A percentile compares a stretch with the other conserved stretches of the same genome.
phyloP scores from a whole-genome alignment of 1,139 yeast species.

The Ashbya aceris region DNA sequence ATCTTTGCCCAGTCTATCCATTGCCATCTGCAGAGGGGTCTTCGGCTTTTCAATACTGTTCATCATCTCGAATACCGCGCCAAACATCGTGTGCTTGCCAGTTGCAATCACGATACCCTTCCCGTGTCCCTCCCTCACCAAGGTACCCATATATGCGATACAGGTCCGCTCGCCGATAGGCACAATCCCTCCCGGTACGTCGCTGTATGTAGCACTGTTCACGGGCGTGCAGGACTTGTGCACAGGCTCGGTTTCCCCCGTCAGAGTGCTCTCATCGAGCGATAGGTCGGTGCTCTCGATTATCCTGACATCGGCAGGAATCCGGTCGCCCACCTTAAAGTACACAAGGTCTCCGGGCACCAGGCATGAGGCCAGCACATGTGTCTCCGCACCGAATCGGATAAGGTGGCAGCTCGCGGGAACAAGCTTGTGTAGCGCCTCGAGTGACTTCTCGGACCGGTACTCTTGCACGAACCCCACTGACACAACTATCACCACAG shows the following conservation, averaged over 20 bases:
- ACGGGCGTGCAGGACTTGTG: slow-evolving; percentile 43
- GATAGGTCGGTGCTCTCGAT: slow-evolving; percentile 67
- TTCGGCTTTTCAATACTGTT: slow-evolving; percentile 87
- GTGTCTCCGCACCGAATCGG: slow-evolving; percentile 63
- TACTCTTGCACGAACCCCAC: slow-evolving; percentile 97
- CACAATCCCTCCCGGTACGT: slow-evolving; percentile 30
- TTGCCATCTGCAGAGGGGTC: slow-evolving; percentile 87
- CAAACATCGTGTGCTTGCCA: slow-evolving; percentile 81
- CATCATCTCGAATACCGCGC: slow-evolving; percentile 88
- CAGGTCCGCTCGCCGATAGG: slow-evolving; percentile 60
- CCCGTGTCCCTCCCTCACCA: slow-evolving; percentile 92
- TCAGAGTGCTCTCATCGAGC: slow-evolving; percentile 84
- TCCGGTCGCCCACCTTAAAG: slow-evolving; percentile 83
- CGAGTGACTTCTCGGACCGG: slow-evolving; percentile 84
- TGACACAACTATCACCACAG: slow-evolving; percentile 80
- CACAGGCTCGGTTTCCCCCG: slow-evolving; percentile 90
- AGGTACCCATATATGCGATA: slow-evolving; percentile 91
- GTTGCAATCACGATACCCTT: slow-evolving; percentile 89
- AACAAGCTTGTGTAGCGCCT: slow-evolving; percentile 81
- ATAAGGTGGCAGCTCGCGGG: slow-evolving; percentile 91
- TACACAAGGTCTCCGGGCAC: slow-evolving; percentile 94
- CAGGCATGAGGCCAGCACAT: slow-evolving; percentile 73
- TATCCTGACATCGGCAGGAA: slow-evolving; percentile 87
- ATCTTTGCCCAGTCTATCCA: slow-evolving; percentile 91
- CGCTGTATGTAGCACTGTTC: slow-evolving; percentile 20